These are phyloP conservation scores for Apiospora aurea DNA, from an alignment of 2,329 filamentous ascomycete genomes.

Conservation along the genomic window DNA sequence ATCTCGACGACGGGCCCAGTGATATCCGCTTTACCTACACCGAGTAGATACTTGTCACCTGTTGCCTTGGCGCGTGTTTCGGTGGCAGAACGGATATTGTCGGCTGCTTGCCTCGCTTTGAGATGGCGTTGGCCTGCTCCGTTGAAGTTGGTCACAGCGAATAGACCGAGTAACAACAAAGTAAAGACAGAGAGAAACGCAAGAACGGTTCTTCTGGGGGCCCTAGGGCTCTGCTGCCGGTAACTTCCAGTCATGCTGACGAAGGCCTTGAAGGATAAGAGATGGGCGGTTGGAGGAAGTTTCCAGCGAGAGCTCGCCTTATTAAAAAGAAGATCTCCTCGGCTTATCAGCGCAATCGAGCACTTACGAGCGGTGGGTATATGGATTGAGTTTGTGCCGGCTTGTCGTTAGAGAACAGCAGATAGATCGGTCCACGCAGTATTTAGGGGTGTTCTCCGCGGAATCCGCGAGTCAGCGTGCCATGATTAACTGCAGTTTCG, in stretches of 20 bases:
- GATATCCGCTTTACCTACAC: conserved; percentile 62
- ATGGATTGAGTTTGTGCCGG: not conserved
- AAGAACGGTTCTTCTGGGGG: conserved; percentile 37
- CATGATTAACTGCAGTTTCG: conserved; percentile 1
- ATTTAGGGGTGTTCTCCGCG: not conserved
- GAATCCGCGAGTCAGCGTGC: not conserved
- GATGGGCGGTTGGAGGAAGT: not conserved
- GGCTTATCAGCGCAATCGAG: conserved; percentile 17
- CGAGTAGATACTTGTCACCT: conserved; percentile 56
- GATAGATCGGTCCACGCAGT: conserved; percentile 3
- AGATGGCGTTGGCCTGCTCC: conserved; percentile 27
- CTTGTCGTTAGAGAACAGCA: conserved; percentile 3
- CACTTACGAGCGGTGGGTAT: not conserved
- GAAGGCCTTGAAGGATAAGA: not conserved
- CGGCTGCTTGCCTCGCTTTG: conserved; percentile 22
- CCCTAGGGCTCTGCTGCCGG: conserved; percentile 26
- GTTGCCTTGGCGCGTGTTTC: conserved; percentile 35
- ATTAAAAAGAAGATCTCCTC: not conserved
- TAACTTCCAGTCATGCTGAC: conserved; percentile 13
- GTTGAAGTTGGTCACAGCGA: conserved; percentile 37
- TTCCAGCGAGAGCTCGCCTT: not conserved
- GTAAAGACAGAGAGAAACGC: conserved; percentile 41
- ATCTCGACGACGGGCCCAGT: conserved; percentile 83
- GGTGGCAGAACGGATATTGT: conserved; percentile 32
- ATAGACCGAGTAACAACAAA: conserved; percentile 44